Conservation (phyloP, 2,329 filamentous ascomycete species). For the Sporothrix dimorphospora region DNA sequence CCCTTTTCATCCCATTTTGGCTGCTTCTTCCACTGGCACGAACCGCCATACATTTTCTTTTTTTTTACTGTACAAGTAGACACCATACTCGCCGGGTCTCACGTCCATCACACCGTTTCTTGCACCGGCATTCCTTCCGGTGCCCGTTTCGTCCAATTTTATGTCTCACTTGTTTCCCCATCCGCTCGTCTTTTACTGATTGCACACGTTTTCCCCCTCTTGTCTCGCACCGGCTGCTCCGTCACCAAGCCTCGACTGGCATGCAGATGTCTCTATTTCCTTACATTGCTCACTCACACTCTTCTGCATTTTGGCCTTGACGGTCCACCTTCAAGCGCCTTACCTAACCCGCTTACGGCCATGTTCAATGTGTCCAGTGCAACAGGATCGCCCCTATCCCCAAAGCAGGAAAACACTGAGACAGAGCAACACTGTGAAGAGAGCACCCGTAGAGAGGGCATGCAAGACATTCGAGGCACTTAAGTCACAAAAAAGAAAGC, state of each 20-base stretch:
- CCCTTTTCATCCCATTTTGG: background rate
- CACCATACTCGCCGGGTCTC: background rate
- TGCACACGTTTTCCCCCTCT: background rate
- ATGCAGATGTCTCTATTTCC: constrained; percentile 16
- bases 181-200: constrained; percentile 15
- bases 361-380: background rate
- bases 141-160: constrained; percentile 4
- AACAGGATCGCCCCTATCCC: background rate
- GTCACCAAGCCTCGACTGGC: background rate
- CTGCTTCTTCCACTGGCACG: no score
- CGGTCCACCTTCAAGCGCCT: background rate
- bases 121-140: constrained; percentile 8
- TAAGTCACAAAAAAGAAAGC: background rate
- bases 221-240: background rate
- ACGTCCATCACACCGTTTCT: background rate
- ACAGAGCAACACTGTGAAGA: background rate
- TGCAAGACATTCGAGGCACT: background rate
- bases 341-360: background rate
- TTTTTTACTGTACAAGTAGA: no score
- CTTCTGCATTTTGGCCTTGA: background rate
- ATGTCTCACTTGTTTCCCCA: background rate
- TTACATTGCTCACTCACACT: constrained; percentile 4
- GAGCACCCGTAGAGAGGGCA: background rate
- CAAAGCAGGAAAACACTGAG: background rate
- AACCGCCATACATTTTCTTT: background rate